Percentiles rank a stretch among this genome's conserved stretches.
These are phyloP conservation scores for Phytophthora litchii DNA, from an alignment of 352 stramenopile genomes.

Conservation along the genomic window DNA sequence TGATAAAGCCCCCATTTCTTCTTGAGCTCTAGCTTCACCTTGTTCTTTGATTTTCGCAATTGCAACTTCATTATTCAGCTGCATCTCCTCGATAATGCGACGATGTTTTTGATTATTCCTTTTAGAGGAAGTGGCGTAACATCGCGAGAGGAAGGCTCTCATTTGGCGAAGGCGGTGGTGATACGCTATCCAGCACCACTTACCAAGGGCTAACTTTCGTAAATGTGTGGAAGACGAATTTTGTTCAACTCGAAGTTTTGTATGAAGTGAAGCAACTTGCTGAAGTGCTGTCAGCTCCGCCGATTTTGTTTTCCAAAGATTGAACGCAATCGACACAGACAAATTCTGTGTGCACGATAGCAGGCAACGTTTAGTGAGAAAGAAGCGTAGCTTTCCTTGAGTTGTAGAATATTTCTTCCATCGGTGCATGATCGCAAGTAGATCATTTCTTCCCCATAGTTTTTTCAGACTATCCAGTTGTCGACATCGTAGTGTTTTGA, in stretches of 20 bases:
- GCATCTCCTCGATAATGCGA: conserved; percentile 18
- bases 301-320: conserved; percentile 26
- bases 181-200: conserved; percentile 65
- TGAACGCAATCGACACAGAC: conserved; percentile 26
- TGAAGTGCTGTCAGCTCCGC: conserved; percentile 15
- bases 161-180: conserved; percentile 35
- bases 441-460: conserved; percentile 8
- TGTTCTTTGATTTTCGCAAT: conserved; percentile 15
- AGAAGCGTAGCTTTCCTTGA: conserved; percentile 22
- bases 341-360: conserved; percentile 6
- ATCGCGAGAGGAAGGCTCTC: conserved; percentile 42
- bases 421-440: conserved; percentile 8
- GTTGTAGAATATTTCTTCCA: conserved; percentile 22
- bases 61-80: conserved; percentile 16
- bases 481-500: conserved; percentile 14
- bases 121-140: conserved; percentile 19
- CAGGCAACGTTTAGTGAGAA: conserved; percentile 32
- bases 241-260: conserved; percentile 22
- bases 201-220: conserved; percentile 32
- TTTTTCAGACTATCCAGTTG: conserved; percentile 21
- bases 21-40: conserved; percentile 10
- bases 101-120: conserved; percentile 11
- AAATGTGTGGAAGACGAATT: conserved; percentile 15
- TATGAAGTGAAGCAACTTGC: conserved; percentile 15
- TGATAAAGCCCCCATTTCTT: conserved; percentile 21